Evolutionary conservation across 768 basidiomycete species (phyloP).

Genomic region (Mycena amicta): DNA sequence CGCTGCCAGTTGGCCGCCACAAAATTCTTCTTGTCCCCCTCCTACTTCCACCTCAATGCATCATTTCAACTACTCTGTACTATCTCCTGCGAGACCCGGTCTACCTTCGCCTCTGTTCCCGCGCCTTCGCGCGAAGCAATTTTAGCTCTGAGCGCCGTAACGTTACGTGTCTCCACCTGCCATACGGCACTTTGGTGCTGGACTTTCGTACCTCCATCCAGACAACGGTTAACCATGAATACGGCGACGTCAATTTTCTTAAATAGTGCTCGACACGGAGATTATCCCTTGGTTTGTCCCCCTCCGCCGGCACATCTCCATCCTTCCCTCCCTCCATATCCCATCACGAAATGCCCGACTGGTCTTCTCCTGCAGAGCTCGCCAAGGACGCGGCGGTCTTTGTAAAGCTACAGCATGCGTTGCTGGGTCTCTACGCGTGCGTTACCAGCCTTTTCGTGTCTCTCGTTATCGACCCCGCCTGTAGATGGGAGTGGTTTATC

Average conservation of each 20-base stretch:
- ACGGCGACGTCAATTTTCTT: background rate
- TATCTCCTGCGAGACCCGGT: background rate
- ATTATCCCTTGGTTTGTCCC: conserved; percentile 1
- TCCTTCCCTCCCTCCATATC: background rate
- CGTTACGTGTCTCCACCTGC: background rate
- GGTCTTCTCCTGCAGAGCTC: conserved; percentile 54
- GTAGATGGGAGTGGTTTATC: conserved; percentile 66
- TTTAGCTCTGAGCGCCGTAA: too few relatives aligned
- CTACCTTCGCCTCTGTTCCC: background rate
- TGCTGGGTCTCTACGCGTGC: conserved; percentile 60
- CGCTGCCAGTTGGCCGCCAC: background rate
- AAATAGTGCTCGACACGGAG: background rate
- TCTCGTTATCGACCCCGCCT: conserved; percentile 1
- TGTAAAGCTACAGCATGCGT: conserved; percentile 55
- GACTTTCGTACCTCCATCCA: background rate
- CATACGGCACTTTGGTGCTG: background rate
- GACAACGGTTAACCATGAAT: background rate
- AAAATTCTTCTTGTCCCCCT: background rate
- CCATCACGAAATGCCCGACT: conserved; percentile 48
- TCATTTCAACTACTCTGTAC: background rate
- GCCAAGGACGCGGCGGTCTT: conserved; percentile 48
- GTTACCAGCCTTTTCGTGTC: conserved; percentile 22
- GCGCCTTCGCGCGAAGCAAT: background rate
- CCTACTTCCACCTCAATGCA: background rate
- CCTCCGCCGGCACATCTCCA: conserved; percentile 3